Evolutionary conservation across 805 yeast genomes (phyloP), one percentile per base, ranked within the genome.

Genomic region (Vanderwaltozyma polyspora): DNA sequence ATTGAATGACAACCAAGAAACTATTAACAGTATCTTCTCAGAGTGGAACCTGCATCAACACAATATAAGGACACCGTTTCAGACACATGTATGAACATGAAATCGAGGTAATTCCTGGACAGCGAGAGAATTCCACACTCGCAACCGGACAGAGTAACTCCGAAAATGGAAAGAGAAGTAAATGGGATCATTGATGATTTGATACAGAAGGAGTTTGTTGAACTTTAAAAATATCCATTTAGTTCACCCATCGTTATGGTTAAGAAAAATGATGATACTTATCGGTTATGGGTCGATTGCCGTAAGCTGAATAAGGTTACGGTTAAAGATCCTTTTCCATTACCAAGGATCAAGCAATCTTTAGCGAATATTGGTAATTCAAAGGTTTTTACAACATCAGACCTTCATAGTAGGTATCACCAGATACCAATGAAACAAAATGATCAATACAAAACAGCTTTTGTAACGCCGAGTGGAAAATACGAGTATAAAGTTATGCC

Each of bases 401-500:
- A 37, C 31, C 19, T 38, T 15, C 42, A 40, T 22, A 22, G 28
- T 25, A 41, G 39, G 3, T 43, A 40, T 21, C 45, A 44, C 23
- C 44, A 42, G 17, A 30, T 40, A 8, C 42, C 40, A 3, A 21
- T 42, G 25, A 25, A 29, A 5, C 7, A 28, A 9, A 36, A 35
- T 14, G 40, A 29, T n/a, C 27, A 32, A 17, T 22, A 31, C 15
- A 31, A 35, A 25, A 43, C 42, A 14, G 40, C 36, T 15, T 40
- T 39, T 30, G 34, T 36, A 5, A 43, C 40, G 15, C 40, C 39
- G 12, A 19, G 23, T 12, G 45, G 45, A 13, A 34, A 45, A 23
- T 39, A 37, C 16, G 37, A 39, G 23, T 43, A 38, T 19, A 35
- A 28, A 17, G 48, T 40, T 1, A 43, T 47, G 48, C 49, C 45